Evolutionary conservation across 2,329 filamentous ascomycete species (phyloP).

Genomic region (Colletotrichum orbiculare): DNA sequence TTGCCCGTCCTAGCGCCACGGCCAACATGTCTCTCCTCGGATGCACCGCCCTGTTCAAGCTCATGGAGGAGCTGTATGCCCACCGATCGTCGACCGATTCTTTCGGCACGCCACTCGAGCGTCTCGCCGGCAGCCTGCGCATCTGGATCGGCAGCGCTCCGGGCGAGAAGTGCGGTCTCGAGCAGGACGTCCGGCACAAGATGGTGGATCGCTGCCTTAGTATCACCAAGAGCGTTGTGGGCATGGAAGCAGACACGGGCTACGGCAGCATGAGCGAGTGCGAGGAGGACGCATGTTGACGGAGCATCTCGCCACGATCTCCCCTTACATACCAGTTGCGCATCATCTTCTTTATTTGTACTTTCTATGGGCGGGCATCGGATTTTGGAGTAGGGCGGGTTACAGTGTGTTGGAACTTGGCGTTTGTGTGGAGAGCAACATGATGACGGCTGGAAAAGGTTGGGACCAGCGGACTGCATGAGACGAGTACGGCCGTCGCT

Average conservation of each 20-base stretch:
- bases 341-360: conserved; percentile 16
- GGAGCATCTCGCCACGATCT: background rate
- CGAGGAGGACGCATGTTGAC: conserved; percentile 47
- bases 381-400: conserved; percentile 21
- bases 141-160: conserved; percentile 69
- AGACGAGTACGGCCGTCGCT: conserved; percentile 16
- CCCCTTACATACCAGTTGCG: conserved; percentile 24
- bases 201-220: conserved; percentile 67
- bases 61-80: conserved; percentile 64
- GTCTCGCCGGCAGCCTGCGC: conserved; percentile 66
- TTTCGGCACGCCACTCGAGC: conserved; percentile 63
- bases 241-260: conserved; percentile 70
- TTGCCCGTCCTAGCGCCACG: conserved; percentile 55
- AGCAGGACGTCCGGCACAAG: conserved; percentile 60
- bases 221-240: conserved; percentile 67
- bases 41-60: conserved; percentile 67
- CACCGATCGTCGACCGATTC: conserved; percentile 60
- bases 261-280: conserved; percentile 69
- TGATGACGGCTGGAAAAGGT: conserved; percentile 33
- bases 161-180: conserved; percentile 64
- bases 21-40: conserved; percentile 66
- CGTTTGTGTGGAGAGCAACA: conserved; percentile 29
- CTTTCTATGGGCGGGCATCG: conserved; percentile 22
- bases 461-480: conserved; percentile 31
- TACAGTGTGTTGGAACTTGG: conserved; percentile 10